Conservation (phyloP, 176 grass and related monocot species). For the Thinopyrum elongatum region DNA sequence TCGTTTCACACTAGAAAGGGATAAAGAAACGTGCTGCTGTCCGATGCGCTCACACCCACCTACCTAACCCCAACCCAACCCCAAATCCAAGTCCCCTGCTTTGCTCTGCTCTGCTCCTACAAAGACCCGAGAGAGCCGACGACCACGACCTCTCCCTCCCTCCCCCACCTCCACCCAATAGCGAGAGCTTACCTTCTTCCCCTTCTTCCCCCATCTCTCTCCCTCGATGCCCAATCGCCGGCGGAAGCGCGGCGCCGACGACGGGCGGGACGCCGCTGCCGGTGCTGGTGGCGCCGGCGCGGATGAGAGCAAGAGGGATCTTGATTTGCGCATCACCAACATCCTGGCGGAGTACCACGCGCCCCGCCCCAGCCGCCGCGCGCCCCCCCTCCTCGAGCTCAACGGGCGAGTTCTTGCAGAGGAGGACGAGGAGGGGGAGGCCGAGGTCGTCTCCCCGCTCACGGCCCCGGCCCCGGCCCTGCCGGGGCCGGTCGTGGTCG, state of each 20-base stretch:
- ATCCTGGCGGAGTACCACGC: constrained; percentile 25
- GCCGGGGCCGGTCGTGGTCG: not conserved
- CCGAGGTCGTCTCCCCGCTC: not conserved
- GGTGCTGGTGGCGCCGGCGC: not conserved
- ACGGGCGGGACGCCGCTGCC: not conserved
- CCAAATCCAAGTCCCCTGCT: not conserved
- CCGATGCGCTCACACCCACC: constrained; percentile 1
- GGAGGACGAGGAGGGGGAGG: not conserved
- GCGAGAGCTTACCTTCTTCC: not conserved
- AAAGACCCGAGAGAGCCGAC: not conserved
- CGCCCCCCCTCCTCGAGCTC: constrained; percentile 36
- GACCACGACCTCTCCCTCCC: not conserved
- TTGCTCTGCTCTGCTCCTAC: not conserved
- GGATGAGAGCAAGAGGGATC: not conserved
- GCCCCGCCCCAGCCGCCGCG: not conserved
- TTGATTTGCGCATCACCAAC: not conserved
- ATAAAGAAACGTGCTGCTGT: not conserved
- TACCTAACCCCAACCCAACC: not conserved
- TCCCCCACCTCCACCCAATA: not conserved
- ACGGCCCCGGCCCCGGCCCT: not conserved
- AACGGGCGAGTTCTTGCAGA: not conserved
- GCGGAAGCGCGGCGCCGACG: constrained; percentile 11
- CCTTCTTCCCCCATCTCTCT: not conserved
- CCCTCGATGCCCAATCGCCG: constrained; percentile 21
- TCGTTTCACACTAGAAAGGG: not conserved